Evolutionary conservation across 768 basidiomycete genomes (phyloP).

Genomic region (Nidularia pulvinata): DNA sequence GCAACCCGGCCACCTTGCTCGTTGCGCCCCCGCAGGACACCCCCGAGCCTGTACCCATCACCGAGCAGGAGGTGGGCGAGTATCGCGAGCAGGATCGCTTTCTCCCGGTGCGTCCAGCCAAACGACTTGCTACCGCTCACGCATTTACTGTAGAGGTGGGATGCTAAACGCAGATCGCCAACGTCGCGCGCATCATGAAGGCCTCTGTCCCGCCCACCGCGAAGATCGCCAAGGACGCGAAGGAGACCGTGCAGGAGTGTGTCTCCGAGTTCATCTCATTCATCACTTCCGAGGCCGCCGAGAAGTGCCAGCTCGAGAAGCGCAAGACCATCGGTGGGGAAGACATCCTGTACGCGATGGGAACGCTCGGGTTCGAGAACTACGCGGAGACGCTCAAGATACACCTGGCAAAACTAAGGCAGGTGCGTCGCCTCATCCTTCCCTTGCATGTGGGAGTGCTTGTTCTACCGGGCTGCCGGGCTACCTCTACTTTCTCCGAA

Average conservation of each 20-base stretch:
- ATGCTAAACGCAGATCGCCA: conserved; percentile 91
- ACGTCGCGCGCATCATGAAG: conserved; percentile 99
- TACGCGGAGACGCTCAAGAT: conserved; percentile 93
- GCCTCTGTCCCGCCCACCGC: conserved; percentile 84
- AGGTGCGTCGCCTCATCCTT: conserved; percentile 25
- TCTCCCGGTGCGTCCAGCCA: conserved; percentile 70
- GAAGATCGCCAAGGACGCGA: conserved; percentile 98
- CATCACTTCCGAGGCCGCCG: conserved; percentile 96
- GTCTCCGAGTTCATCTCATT: conserved; percentile 98
- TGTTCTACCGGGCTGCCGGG: too few species aligned
- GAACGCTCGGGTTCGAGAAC: conserved; percentile 90
- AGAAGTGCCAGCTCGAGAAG: conserved; percentile 93
- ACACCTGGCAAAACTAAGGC: conserved; percentile 86
- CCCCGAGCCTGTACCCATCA: conserved; percentile 69
- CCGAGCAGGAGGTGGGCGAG: conserved; percentile 92
- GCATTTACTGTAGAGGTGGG: too few species aligned
- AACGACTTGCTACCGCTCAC: too few species aligned
- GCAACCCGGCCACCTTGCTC: conserved; percentile 23
- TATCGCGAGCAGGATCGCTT: conserved; percentile 96
- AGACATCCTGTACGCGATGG: conserved; percentile 96
- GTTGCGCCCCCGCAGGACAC: conserved; percentile 36
- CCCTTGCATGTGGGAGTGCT: conserved; percentile 14
- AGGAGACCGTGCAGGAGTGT: conserved; percentile 98
- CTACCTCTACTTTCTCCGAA: too few species aligned
- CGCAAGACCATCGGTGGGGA: conserved; percentile 98